phyloP scores from a whole-genome alignment of 2,329 filamentous ascomycete genomes.

The Raffaelea arxii region DNA sequence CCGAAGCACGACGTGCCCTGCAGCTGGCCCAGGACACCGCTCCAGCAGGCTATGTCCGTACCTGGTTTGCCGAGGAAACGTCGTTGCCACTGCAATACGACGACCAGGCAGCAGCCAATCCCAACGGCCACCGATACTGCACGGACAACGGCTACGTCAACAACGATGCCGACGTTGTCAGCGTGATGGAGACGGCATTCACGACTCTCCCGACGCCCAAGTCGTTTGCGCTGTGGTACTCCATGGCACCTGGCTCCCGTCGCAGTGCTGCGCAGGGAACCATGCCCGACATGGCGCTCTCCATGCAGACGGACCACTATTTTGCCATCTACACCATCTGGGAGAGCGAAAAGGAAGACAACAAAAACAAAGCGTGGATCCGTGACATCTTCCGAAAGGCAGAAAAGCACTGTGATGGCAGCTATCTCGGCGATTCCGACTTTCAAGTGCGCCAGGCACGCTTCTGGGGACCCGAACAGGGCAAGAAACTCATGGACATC shows the following conservation, averaged over 20 bases:
- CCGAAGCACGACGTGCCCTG: conserved; percentile 25
- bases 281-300: conserved; percentile 37
- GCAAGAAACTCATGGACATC: conserved; percentile 4
- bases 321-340: conserved; percentile 43
- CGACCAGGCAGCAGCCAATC: conserved; percentile 35
- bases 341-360: conserved; percentile 35
- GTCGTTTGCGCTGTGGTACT: conserved; percentile 37
- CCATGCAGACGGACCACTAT: conserved; percentile 46
- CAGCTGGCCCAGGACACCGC: conserved; percentile 24
- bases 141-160: conserved; percentile 40
- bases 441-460: conserved; percentile 35
- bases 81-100: conserved; percentile 29
- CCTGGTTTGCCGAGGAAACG: conserved; percentile 18
- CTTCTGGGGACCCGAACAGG: conserved; percentile 34
- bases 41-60: conserved; percentile 21
- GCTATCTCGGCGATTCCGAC: conserved; percentile 46
- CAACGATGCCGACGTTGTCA: conserved; percentile 34
- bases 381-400: conserved; percentile 27
- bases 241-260: conserved; percentile 38
- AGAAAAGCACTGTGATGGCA: conserved; percentile 31
- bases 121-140: conserved; percentile 36
- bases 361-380: conserved; percentile 33
- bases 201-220: conserved; percentile 34
- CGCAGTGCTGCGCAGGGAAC: conserved; percentile 22
- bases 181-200: conserved; percentile 35